Evolutionary conservation across 495 filamentous ascomycete species (phyloP).

Genomic region (Aspergillus ellipticus): DNA sequence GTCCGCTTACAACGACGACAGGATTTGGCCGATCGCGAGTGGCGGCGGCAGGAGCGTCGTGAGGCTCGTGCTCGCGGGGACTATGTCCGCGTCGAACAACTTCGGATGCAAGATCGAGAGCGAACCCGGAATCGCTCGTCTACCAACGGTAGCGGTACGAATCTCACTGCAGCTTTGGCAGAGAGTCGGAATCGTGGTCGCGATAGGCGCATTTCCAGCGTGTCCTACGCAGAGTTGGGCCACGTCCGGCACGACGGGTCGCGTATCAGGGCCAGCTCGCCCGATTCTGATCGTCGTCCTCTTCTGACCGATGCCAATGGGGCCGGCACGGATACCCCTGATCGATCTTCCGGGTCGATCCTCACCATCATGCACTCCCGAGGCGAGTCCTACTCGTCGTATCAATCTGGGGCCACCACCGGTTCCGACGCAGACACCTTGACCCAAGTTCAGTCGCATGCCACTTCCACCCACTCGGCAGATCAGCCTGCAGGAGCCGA

Average conservation of each 20-base stretch:
- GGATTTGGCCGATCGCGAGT: conserved; percentile 73
- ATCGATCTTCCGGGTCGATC: conserved; percentile 25
- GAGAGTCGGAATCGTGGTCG: conserved; percentile 67
- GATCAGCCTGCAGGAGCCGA: conserved; percentile 23
- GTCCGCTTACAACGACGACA: conserved; percentile 74
- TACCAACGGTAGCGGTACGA: conserved; percentile 28
- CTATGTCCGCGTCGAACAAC: conserved; percentile 54
- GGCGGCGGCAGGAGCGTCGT: conserved; percentile 58
- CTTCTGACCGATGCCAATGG: conserved; percentile 68
- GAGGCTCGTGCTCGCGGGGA: conserved; percentile 72
- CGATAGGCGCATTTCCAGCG: conserved; percentile 73
- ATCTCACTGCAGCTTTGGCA: conserved; percentile 31
- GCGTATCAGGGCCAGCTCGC: conserved; percentile 74
- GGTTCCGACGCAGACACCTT: conserved; percentile 30
- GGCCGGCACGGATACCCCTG: conserved; percentile 35
- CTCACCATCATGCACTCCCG: conserved; percentile 29
- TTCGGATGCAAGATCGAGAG: conserved; percentile 45
- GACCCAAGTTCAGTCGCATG: conserved; percentile 19
- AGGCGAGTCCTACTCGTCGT: conserved; percentile 34
- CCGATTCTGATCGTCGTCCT: conserved; percentile 70
- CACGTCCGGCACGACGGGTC: conserved; percentile 87
- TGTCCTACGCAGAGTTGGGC: conserved; percentile 82
- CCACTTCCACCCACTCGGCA: conserved; percentile 22
- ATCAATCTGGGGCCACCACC: conserved; percentile 22
- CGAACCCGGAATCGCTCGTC: conserved; percentile 24